Conservation (phyloP, 2,329 filamentous ascomycete genomes). For the Penicillium fuscoglaucum region DNA sequence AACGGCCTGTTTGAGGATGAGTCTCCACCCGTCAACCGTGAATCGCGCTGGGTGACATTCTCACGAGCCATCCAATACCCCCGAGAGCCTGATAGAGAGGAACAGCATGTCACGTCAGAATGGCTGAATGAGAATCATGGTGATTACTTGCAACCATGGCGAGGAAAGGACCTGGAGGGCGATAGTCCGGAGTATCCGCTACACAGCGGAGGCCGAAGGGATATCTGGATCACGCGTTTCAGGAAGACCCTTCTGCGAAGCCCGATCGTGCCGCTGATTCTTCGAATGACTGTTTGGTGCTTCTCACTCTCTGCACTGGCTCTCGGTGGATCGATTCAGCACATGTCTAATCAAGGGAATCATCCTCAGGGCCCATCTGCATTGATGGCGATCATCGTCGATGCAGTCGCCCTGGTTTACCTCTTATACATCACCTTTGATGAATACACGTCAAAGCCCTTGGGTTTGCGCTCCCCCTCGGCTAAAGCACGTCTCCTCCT, state of each 20-base stretch:
- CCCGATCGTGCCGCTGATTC: slow-evolving; percentile 79
- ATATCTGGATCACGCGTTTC: slow-evolving; percentile 59
- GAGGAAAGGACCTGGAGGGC: slow-evolving; percentile 48
- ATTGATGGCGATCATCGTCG: slow-evolving; percentile 84
- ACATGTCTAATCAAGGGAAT: slow-evolving; percentile 53
- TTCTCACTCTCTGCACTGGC: slow-evolving; percentile 81
- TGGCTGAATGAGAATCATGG: slow-evolving; percentile 49
- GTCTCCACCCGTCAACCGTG: slow-evolving; percentile 24
- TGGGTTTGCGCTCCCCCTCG: slow-evolving; percentile 78
- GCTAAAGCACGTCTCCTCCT: slow-evolving; percentile 89
- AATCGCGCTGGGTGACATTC: slow-evolving; percentile 51
- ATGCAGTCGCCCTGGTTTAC: slow-evolving; percentile 85
- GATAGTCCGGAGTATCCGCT: slow-evolving; percentile 54
- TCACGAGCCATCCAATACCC: slow-evolving; percentile 46
- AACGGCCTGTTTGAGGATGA: slow-evolving; percentile 12
- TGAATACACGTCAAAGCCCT: slow-evolving; percentile 90
- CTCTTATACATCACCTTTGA: slow-evolving; percentile 93
- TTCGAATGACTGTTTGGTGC: slow-evolving; percentile 77
- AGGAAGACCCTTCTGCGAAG: slow-evolving; percentile 73
- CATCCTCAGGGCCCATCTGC: slow-evolving; percentile 70
- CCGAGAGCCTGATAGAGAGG: slow-evolving; percentile 35
- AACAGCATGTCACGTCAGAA: slow-evolving; percentile 46
- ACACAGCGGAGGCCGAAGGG: slow-evolving; percentile 52
- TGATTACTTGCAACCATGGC: slow-evolving; percentile 54
- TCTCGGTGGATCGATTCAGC: slow-evolving; percentile 72